Base-by-base conservation (phyloP, 2,329 filamentous ascomycete species). In the Dothideomycetes sp. region DNA sequence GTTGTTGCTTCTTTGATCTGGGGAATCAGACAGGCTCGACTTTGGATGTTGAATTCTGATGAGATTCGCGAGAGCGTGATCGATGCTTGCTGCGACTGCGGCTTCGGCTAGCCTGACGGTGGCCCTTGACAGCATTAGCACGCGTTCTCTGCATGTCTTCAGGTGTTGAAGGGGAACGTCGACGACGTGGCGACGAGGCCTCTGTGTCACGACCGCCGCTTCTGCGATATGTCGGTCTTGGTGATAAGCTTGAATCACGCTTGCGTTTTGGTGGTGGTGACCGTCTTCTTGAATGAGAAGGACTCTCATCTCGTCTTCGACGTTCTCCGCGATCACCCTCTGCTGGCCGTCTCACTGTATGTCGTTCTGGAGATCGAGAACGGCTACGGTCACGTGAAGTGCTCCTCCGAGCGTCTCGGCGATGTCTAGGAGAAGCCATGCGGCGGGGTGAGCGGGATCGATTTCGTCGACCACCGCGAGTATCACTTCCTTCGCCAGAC, bases 221-320 rank as follows among this genome's bases (percentile, higher is more conserved):
- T 5, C 13, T 33, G 16, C 17, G 22, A n/a, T 25, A 18, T 27
- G 28, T 40, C 8, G 37, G 29, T 27, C 12, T 33, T 3, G 37
- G 37, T 11, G 37, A 40, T 19, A 18, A 40, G 13, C 22, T 33
- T 3, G 37, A 32, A 17, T 27, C 10, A 16, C 37, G 23, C 43
- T 38, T 48, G 16, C 43, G 45, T 13, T 42, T 46, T 23, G 41
- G n/a, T 32, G 41, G 41, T 12, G 41, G 41, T 19, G 49, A 30
- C 18, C 45, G 52, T 33, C 51, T 54, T 36, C 47, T 51, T 9
- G 61, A 56, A 22, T 51, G 54, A 37, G 58, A 59, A 43, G 57
- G 37, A 31, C 43, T 37, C 23, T 30, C 45, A 16, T 34, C 32
- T 10, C 41, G 32, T 13, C 33, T 13, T 9, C 29, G 19, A 28